phyloP scores from a whole-genome alignment of 176 grass and related monocot species.

The Pharus latifolius region DNA sequence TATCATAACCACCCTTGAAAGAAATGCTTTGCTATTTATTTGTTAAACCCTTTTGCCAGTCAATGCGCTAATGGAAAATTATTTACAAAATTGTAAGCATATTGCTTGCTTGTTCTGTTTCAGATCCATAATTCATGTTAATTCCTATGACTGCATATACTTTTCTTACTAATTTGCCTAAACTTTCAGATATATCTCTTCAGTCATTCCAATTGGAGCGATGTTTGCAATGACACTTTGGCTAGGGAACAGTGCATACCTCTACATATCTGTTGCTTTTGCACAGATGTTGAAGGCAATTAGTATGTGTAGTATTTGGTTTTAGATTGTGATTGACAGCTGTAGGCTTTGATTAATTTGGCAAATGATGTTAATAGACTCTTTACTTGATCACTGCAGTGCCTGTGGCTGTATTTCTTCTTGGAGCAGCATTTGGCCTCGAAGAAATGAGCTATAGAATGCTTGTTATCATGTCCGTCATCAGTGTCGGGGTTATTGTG shows the following conservation, averaged over 20 bases:
- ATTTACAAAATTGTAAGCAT: not conserved
- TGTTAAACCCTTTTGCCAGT: no score
- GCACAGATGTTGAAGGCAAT: conserved; percentile 99
- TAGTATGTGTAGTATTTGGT: conserved; percentile 44
- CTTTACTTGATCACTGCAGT: conserved; percentile 43
- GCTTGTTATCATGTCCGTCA: conserved; percentile 91
- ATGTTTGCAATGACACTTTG: conserved; percentile 99
- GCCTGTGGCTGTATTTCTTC: conserved; percentile 96
- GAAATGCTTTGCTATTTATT: not conserved
- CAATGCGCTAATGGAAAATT: no score
- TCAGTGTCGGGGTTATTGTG: conserved; percentile 86
- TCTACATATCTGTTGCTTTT: conserved; percentile 99
- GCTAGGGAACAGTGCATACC: conserved; percentile 96
- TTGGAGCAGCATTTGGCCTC: conserved; percentile 72
- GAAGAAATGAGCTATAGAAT: conserved; percentile 90
- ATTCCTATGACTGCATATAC: not conserved
- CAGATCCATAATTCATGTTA: not conserved
- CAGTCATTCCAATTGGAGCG: conserved; percentile 92
- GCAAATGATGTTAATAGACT: not conserved
- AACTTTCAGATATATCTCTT: conserved; percentile 84
- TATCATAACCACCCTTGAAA: not conserved
- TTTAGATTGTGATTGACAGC: not conserved
- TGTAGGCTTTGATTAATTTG: not conserved
- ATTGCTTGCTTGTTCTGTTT: not conserved
- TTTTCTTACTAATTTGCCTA: not conserved